Base-by-base conservation (phyloP, 768 basidiomycete genomes). In the Tubosaeta sp. region DNA sequence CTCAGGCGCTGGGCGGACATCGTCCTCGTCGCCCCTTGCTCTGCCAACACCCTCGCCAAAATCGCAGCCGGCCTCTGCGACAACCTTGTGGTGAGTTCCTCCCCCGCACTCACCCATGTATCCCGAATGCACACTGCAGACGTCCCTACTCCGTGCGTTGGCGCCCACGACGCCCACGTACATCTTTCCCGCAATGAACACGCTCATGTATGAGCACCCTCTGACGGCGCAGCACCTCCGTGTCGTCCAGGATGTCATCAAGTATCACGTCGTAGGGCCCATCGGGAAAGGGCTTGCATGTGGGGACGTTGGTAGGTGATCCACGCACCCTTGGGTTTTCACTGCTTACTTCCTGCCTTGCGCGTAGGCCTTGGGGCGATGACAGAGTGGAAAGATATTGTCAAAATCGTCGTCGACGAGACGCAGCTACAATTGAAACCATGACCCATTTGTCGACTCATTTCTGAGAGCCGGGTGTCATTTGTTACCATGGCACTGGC, bases 181-280 rank as follows among this genome's bases (percentile, higher is more conserved):
- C 63, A 70, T 97, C 34, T 98, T 95, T 64, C 95, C 95, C 2
- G 97, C 95, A 0, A 99, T 98, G 95, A 99, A 99, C 68, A 98
- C 97, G 4, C 75, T 91, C 58, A 99, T 99, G 95, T 98, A 91
- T 64, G 83, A 89, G 53, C 95, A 98, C 65, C 93, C 93, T 17
- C 76, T 98, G 41, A 97, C 95, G 0, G 79, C 82, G 1, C 81
- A 88, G 57, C 97, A 99, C 63, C 70, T 98, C 39, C 78, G 82
- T 22, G 63, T 88, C 35, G 78, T 95, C 6, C 76, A 75, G 26
- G 88, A 94, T 1, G 78, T 88, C 38, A 77, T 97, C 10, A 76
- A 80, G 12, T 99, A 98, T 64, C 72, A 80, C 22, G 78, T 98
- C 14, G 76, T 88, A 6, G 95, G 95, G 0, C 95, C 95, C 0